Evolutionary conservation across 2,329 filamentous ascomycete species (phyloP), one percentile per base, ranked within the genome.

Genomic region (Paecilomyces variotii): DNA sequence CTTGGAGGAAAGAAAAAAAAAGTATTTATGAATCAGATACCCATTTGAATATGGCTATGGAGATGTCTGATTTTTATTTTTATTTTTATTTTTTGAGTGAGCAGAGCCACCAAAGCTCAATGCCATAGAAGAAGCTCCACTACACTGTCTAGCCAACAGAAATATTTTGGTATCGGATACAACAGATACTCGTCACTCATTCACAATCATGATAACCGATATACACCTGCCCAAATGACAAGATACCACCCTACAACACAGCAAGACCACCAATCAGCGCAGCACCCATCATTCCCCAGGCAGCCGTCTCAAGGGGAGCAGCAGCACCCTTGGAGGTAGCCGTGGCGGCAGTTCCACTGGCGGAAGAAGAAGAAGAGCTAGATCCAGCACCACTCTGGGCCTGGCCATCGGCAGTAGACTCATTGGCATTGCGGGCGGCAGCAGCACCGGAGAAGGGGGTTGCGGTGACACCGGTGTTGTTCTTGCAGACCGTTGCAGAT

Each of bases 391-490:
- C 66, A 28, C 65, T 62, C 56, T 75, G 72, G 0, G 72, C 62
- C 24, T 66, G 54, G 1, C 73, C 74, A 5, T 72, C 67, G 1
- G 68, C 49, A 19, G 71, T 74, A 6, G 74, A 73, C 60, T 72
- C 72, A 55, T 82, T 82, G 45, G 80, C 79, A 59, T 78, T 78
- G 34, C 71, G 69, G 50, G 64, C 52, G 3, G 70, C 72, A 34
- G 70, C 68, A 7, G 64, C 66, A 3, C 73, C 74, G 6, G 72
- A 67, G 56, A 81, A 77, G 39, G 74, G 64, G 14, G 70, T 70
- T 6, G 80, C 77, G 3, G 75, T 76, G 52, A 89, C 76, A 34
- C 80, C 82, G 9, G 79, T 84, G 62, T 78, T 80, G 63, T 84
- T 88, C 62, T 74, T 76, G 79, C 87, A 90, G 39, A 45, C 39